Evolutionary conservation across 305 asterid genomes (phyloP).

Genomic region (Lippia alba): DNA sequence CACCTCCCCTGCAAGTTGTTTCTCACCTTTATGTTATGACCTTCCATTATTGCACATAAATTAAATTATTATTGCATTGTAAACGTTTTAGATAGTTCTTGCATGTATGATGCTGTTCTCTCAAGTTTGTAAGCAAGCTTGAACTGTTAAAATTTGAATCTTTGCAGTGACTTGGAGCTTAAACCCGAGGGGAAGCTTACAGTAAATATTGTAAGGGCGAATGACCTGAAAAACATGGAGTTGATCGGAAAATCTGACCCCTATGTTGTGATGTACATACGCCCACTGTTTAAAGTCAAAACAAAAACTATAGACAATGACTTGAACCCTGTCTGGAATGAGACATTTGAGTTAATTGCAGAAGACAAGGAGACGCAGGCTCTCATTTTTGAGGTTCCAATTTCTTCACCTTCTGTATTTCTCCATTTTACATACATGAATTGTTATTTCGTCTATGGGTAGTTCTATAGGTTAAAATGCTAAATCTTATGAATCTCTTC

Average conservation of each 20-base stretch:
- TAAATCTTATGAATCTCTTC: conserved; percentile 14
- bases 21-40: too few relatives aligned
- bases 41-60: too few relatives aligned
- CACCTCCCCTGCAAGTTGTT: too few relatives aligned
- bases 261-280: conserved; percentile 63
- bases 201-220: conserved; percentile 67
- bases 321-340: conserved; percentile 87
- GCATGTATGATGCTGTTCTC: too few relatives aligned
- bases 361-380: conserved; percentile 94
- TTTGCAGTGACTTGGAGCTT: conserved; percentile 89
- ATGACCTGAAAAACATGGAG: conserved; percentile 80
- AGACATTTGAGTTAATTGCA: conserved; percentile 76
- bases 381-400: conserved; percentile 69
- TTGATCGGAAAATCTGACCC: conserved; percentile 94
- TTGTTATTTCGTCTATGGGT: not conserved
- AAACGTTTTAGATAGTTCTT: too few relatives aligned
- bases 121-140: not conserved
- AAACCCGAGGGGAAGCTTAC: conserved; percentile 84
- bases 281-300: conserved; percentile 83
- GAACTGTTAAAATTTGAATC: conserved; percentile 29
- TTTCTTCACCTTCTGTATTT: conserved; percentile 24
- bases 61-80: too few relatives aligned
- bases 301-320: conserved; percentile 82
- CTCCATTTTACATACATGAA: conserved; percentile 18
- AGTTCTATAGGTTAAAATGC: conserved; percentile 12